A percentile compares a stretch with the other conserved stretches of the same genome.
phyloP scores from a whole-genome alignment of 2,329 filamentous ascomycete species.

The Sporothrix inflata region DNA sequence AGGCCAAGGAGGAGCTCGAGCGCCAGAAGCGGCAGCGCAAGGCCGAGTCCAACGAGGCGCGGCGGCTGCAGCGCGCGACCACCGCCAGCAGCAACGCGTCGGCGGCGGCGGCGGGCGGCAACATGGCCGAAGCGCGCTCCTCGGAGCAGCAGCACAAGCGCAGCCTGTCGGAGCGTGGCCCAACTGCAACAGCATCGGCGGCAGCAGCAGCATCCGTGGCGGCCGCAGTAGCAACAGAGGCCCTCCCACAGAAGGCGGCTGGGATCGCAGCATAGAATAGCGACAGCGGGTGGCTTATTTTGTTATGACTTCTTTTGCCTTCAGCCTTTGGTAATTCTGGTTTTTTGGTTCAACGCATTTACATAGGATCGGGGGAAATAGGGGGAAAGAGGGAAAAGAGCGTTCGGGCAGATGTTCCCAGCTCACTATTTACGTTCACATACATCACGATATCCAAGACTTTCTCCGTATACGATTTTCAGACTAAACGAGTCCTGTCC shows the following conservation, averaged over 20 bases:
- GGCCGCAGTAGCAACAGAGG: background rate
- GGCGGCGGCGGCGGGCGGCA: conserved; percentile 52
- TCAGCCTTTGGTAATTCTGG: background rate
- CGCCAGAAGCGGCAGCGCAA: conserved; percentile 23
- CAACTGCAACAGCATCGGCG: conserved; percentile 28
- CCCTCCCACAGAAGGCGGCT: conserved; percentile 9
- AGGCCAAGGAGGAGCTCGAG: conserved; percentile 42
- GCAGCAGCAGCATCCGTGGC: background rate
- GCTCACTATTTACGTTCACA: conserved; percentile 12
- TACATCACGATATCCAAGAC: conserved; percentile 14
- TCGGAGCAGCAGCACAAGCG: conserved; percentile 29
- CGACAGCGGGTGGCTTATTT: background rate
- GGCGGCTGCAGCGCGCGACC: conserved; percentile 16
- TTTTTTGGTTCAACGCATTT: background rate
- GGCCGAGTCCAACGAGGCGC: conserved; percentile 17
- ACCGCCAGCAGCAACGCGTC: conserved; percentile 34
- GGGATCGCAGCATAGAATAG: conserved; percentile 13
- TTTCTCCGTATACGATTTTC: background rate
- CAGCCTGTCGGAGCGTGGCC: conserved; percentile 40
- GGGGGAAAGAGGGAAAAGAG: background rate
- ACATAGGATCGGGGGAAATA: background rate
- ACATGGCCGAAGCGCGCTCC: conserved; percentile 46
- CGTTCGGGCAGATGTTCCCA: background rate
- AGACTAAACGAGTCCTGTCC: background rate
- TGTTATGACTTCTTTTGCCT: background rate